Percentiles rank a stretch among this genome's conserved stretches.
Conservation (phyloP, 768 basidiomycete species). For the Chalciporus piperatus region DNA sequence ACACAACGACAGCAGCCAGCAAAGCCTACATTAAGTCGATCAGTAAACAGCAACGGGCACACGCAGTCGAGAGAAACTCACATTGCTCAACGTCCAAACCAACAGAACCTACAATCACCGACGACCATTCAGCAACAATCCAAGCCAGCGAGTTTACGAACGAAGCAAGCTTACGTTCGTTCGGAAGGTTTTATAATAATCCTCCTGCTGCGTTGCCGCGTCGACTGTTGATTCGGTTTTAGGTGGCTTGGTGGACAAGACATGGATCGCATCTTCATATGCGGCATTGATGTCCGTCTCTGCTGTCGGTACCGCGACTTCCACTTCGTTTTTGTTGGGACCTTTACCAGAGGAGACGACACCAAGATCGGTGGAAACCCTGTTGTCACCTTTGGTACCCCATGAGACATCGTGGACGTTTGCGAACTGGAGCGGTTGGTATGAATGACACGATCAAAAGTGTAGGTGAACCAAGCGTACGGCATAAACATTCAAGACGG, state of each 20-base stretch:
- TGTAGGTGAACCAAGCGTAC: conserved; percentile 32
- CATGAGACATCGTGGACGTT: conserved; percentile 92
- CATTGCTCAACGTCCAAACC: conserved; percentile 87
- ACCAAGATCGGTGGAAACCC: conserved; percentile 79
- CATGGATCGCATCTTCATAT: conserved; percentile 89
- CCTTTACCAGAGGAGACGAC: conserved; percentile 61
- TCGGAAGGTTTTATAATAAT: conserved; percentile 85
- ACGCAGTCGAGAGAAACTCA: conserved; percentile 35
- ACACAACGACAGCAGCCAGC: conserved; percentile 75
- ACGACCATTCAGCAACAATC: conserved; percentile 13
- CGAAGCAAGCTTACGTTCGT: conserved; percentile 59
- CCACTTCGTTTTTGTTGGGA: conserved; percentile 74
- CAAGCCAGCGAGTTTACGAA: neutral
- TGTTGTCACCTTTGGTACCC: conserved; percentile 96
- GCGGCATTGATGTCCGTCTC: conserved; percentile 87
- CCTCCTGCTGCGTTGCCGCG: conserved; percentile 64
- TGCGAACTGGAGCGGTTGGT: conserved; percentile 51
- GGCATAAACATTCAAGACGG: conserved; percentile 89
- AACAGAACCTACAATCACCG: conserved; percentile 58
- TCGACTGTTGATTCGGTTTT: conserved; percentile 67
- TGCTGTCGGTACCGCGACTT: conserved; percentile 80
- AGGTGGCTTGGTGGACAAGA: conserved; percentile 74
- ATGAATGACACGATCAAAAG: conserved; percentile 1
- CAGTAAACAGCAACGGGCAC: conserved; percentile 5
- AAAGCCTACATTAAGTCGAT: conserved; percentile 43